A percentile compares a stretch with the other conserved stretches of the same genome.
These are phyloP conservation scores for Fagus crenata DNA, from an alignment of 306 rosid species.

Conservation along the genomic window DNA sequence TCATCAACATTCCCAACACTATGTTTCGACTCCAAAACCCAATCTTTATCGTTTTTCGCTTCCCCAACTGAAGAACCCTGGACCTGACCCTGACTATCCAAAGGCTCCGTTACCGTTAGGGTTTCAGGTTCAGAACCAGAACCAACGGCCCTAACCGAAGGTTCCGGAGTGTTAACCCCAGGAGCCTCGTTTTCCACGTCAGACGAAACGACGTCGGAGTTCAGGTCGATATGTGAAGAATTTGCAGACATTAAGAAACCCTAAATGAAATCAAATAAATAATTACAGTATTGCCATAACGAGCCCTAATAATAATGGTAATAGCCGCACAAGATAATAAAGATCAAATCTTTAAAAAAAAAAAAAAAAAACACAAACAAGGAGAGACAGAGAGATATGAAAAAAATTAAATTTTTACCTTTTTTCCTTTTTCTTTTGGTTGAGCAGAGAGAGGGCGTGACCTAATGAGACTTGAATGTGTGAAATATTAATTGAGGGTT, in stretches of 20 bases:
- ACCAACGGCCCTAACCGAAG: background rate
- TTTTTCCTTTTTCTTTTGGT: background rate
- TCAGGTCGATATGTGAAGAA: conserved; percentile 44
- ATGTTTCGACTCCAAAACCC: conserved; percentile 20
- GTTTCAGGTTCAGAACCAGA: conserved; percentile 24
- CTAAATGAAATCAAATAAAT: conserved; percentile 18
- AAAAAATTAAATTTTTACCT: conserved; percentile 25
- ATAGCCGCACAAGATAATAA: background rate
- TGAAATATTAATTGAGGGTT: background rate
- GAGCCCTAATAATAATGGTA: conserved; percentile 30
- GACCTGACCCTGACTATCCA: conserved; percentile 4
- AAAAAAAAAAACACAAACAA: background rate
- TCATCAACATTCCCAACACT: conserved; percentile 18
- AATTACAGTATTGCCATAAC: background rate
- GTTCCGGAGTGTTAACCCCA: conserved; percentile 28
- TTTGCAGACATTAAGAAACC: conserved; percentile 42
- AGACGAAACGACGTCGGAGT: conserved; percentile 42
- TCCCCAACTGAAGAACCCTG: conserved; percentile 25
- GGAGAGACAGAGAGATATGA: background rate
- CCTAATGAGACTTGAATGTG: background rate
- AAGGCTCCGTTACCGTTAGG: conserved; percentile 19
- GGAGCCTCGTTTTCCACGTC: conserved; percentile 38
- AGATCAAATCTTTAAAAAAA: too few species aligned
- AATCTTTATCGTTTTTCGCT: conserved; percentile 25
- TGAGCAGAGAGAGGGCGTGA: background rate